Percentiles rank a stretch among this genome's conserved stretches.
Conservation (phyloP, 208 protist genomes). For the Trypanosoma melophagium region DNA sequence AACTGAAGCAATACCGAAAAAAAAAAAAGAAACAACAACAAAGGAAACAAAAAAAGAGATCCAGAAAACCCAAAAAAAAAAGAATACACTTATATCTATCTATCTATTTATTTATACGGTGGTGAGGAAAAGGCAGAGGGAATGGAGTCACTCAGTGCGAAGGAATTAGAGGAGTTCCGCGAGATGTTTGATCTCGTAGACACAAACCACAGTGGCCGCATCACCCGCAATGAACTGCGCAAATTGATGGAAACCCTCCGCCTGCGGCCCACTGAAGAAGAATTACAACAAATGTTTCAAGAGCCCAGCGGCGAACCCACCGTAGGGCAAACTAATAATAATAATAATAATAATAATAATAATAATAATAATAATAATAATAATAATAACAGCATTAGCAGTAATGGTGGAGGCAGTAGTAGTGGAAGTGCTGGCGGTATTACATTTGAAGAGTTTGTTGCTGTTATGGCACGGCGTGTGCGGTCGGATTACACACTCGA, state of each 20-base stretch:
- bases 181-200: constrained; percentile 94
- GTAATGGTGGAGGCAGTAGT: too few species aligned
- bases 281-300: constrained; percentile 80
- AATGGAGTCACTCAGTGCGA: constrained; percentile 45
- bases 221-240: constrained; percentile 75
- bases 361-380: too few species aligned
- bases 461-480: constrained; percentile 83
- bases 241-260: constrained; percentile 87
- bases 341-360: too few species aligned
- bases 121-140: too few species aligned
- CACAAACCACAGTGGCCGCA: constrained; percentile 65
- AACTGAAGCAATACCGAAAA: constrained; percentile 1
- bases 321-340: too few species aligned
- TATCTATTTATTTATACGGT: too few species aligned
- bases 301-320: constrained; percentile 50
- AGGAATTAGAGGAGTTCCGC: constrained; percentile 85
- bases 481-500: constrained; percentile 85
- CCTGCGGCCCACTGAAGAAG: constrained; percentile 83
- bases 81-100: too few species aligned
- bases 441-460: constrained; percentile 87
- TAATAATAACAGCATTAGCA: too few species aligned
- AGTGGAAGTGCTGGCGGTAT: too few species aligned
- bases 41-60: neutral
- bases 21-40: neutral
- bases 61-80: too few species aligned